phyloP scores from a whole-genome alignment of 1,139 yeast species.

The Debaryomycetaceae sp. region DNA sequence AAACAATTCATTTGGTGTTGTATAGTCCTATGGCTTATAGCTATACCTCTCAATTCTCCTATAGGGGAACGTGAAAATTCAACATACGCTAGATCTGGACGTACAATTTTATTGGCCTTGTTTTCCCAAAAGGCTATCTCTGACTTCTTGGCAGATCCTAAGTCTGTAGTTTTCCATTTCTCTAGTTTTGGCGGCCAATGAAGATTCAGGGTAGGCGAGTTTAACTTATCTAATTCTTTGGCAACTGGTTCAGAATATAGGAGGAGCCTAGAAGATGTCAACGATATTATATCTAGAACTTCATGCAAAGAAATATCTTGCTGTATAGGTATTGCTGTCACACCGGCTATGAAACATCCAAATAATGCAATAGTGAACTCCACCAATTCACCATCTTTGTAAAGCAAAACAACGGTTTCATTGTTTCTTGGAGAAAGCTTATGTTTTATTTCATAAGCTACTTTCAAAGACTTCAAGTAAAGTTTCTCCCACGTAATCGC shows the following conservation, averaged over 20 bases:
- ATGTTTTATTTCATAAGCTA: constrained; percentile 83
- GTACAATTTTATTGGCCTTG: constrained; percentile 20
- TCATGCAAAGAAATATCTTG: constrained; percentile 68
- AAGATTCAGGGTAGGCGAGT: constrained; percentile 33
- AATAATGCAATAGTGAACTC: constrained; percentile 84
- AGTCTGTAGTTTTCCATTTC: constrained; percentile 85
- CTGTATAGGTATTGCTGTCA: constrained; percentile 90
- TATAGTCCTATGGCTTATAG: constrained; percentile 83
- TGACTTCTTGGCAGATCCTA: constrained; percentile 62
- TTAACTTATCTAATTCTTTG: constrained; percentile 62
- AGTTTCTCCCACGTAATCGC: constrained; percentile 89
- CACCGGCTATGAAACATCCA: constrained; percentile 92
- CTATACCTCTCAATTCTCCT: constrained; percentile 92
- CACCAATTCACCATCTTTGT: constrained; percentile 77
- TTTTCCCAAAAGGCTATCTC: constrained; percentile 32
- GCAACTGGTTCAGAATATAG: constrained; percentile 77
- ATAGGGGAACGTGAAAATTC: constrained; percentile 89
- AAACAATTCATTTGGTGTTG: constrained; percentile 84
- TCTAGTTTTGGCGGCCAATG: constrained; percentile 46
- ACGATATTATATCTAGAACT: constrained; percentile 65
- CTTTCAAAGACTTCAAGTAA: constrained; percentile 76
- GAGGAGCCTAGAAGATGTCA: constrained; percentile 75
- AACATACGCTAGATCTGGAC: constrained; percentile 80
- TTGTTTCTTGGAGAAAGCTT: constrained; percentile 67
- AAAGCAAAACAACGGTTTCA: constrained; percentile 80